phyloP scores from a whole-genome alignment of 2,329 filamentous ascomycete species.

The Chaetoscypha palmicola region DNA sequence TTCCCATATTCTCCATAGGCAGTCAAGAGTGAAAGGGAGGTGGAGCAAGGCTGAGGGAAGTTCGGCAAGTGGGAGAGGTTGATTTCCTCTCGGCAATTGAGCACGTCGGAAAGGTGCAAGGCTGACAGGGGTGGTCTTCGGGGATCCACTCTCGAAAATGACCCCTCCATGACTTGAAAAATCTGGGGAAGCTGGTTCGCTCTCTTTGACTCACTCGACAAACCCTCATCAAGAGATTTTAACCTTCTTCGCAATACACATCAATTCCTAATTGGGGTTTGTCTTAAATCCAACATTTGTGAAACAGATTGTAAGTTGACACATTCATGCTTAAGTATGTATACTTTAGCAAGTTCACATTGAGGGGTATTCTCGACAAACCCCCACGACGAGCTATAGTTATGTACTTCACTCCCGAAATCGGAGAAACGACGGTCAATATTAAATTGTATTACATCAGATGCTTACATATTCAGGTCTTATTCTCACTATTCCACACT shows the following conservation, averaged over 20 bases:
- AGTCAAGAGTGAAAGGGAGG: neutral
- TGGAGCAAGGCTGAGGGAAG: neutral
- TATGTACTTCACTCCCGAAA: neutral
- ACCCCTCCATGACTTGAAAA: slow-evolving; percentile 10
- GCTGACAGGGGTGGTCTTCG: slow-evolving; percentile 2
- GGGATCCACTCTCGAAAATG: neutral
- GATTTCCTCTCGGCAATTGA: neutral
- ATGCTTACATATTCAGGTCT: too few species aligned
- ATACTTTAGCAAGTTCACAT: too few species aligned
- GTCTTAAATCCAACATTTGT: too few species aligned
- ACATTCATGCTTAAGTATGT: too few species aligned
- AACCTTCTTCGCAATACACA: too few species aligned
- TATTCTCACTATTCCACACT: neutral
- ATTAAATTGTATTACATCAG: neutral
- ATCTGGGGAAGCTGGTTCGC: slow-evolving; percentile 9
- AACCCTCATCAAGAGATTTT: neutral
- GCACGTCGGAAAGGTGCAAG: slow-evolving; percentile 1
- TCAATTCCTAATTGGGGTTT: too few species aligned
- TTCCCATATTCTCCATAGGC: neutral
- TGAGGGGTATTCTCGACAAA: neutral
- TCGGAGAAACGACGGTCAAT: neutral
- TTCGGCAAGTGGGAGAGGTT: neutral
- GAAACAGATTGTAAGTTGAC: too few species aligned
- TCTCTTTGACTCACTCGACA: slow-evolving; percentile 10
- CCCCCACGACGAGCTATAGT: neutral